phyloP scores from a whole-genome alignment of 768 basidiomycete species.

The Xerocomellus dryophilus region DNA sequence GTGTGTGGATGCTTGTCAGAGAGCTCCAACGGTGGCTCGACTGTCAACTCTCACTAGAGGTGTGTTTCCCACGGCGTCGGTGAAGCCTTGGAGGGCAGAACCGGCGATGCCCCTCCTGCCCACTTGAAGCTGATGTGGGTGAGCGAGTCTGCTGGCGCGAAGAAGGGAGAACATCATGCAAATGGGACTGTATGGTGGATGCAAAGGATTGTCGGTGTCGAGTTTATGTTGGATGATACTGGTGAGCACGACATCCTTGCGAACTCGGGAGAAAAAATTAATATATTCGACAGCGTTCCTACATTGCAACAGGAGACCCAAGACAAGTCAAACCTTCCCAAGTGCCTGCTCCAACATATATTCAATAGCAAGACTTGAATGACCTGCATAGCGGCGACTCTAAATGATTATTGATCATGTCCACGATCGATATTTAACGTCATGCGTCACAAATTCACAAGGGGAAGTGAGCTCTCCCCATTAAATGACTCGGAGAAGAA shows the following conservation, averaged over 20 bases:
- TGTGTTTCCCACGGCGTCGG: conserved; percentile 88
- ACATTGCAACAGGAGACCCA: not conserved
- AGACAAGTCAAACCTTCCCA: too few species aligned
- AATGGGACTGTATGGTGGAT: not conserved
- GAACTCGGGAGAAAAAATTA: not conserved
- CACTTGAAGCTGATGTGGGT: not conserved
- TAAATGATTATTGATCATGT: conserved; percentile 16
- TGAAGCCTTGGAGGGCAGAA: conserved; percentile 71
- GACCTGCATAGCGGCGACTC: conserved; percentile 4
- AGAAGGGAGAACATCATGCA: conserved; percentile 31
- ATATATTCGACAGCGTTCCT: not conserved
- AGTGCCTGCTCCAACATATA: not conserved
- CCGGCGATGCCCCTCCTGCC: conserved; percentile 33
- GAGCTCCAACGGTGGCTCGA: not conserved
- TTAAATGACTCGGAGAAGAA: conserved; percentile 20
- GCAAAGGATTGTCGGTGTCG: not conserved
- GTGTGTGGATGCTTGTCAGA: conserved; percentile 6
- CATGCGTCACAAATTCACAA: conserved; percentile 24
- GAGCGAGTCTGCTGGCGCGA: conserved; percentile 29
- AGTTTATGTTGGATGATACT: not conserved
- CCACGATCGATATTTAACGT: conserved; percentile 12
- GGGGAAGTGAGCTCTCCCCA: conserved; percentile 19
- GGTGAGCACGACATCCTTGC: conserved; percentile 24
- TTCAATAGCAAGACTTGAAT: not conserved
- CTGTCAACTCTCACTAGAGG: conserved; percentile 62